Percentiles rank a stretch among this genome's conserved stretches.
These are phyloP conservation scores for Trametes coccinea DNA, from an alignment of 768 basidiomycete species.

Conservation along the genomic window DNA sequence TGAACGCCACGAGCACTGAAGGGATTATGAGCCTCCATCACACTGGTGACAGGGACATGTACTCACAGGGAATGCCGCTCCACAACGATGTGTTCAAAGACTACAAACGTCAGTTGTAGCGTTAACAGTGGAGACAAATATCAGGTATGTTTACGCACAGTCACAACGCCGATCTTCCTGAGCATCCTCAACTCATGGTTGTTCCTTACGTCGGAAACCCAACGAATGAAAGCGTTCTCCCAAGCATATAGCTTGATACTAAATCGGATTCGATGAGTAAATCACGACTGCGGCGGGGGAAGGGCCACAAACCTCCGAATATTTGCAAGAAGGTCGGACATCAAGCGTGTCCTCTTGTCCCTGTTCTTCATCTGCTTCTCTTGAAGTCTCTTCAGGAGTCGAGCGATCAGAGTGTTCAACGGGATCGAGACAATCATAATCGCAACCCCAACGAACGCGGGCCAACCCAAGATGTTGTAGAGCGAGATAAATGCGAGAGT, in stretches of 20 bases:
- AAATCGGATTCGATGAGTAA: background rate
- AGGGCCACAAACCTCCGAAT: constrained; percentile 66
- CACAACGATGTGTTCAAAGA: constrained; percentile 64
- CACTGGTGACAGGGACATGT: too few relatives aligned
- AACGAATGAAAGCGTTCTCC: constrained; percentile 87
- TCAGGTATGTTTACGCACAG: constrained; percentile 42
- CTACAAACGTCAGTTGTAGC: constrained; percentile 28
- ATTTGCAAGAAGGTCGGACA: constrained; percentile 92
- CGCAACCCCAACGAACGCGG: constrained; percentile 85
- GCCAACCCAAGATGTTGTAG: constrained; percentile 89
- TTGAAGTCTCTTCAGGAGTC: constrained; percentile 73
- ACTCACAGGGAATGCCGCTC: constrained; percentile 61
- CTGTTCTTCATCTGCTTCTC: constrained; percentile 92
- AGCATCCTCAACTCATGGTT: constrained; percentile 81
- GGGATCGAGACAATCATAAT: constrained; percentile 87
- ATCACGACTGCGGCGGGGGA: background rate
- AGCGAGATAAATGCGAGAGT: constrained; percentile 86
- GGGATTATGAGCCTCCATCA: background rate
- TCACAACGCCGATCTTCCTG: constrained; percentile 75
- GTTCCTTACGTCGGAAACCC: constrained; percentile 78
- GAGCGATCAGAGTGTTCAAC: constrained; percentile 70
- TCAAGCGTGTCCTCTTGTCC: constrained; percentile 78
- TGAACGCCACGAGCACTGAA: constrained; percentile 72
- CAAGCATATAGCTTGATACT: constrained; percentile 93
- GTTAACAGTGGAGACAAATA: background rate